Base-by-base conservation (phyloP, 441 rosid species). In the Populus trichocarpa region DNA sequence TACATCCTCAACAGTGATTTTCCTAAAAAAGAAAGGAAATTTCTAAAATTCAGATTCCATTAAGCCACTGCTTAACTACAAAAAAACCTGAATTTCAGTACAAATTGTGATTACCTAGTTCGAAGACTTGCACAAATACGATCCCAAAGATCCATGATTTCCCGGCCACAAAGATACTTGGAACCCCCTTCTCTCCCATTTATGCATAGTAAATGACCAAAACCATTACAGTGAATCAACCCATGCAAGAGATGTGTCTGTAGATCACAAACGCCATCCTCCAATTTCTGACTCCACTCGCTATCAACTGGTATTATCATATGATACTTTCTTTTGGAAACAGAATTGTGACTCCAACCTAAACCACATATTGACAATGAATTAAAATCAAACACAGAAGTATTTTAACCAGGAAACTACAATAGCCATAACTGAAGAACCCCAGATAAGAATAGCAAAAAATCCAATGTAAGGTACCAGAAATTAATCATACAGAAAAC, bases 181-280 rank as follows among this genome's bases (percentile, higher is more conserved):
- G 97, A 94, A 23, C 93, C 95, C 13, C 96, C 98, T 85, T 94
- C 97, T 5, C 84, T 83, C n/a, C 99, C 97, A 74, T 92, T 96
- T 74, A 92, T 81, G 77, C 90, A 89, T 12, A 96, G 83, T 82
- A 96, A 79, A 81, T 96, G 99, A 10, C 99, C 99, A 50, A 82
- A 91, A 1, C 97, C 99, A 30, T 96, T 96, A 61, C 91, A 82
- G 65, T 96, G 99, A 65, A 96, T 89, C 79, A 94, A 72, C 2
- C 98, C 98, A 75, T 96, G 99, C 32, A 96, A 73, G 20, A 91
- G 86, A 83, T 96, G 98, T 33, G 83, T 86, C 5, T 91, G 88
- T 0, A 80, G 64, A 79, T 90, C 92, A 18, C 90, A 86, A 22
- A 79, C 90, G 65, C 83, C 87, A 28, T 84, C 88, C 14, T 92